Evolutionary conservation across 495 filamentous ascomycete species (phyloP).

Genomic region (Elaphomyces granulatus): DNA sequence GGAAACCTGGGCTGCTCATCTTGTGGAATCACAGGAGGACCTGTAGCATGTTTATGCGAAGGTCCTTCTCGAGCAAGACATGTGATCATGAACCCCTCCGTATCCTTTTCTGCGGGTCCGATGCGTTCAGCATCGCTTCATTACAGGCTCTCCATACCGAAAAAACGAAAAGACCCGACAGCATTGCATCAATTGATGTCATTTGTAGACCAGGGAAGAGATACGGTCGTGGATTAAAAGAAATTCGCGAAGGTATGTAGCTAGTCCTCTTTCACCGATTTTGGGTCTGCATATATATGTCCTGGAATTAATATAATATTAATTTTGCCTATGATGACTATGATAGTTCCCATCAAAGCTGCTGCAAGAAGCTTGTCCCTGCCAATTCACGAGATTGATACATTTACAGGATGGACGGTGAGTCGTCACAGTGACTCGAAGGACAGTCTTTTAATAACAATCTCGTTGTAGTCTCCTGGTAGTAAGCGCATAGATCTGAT

Average conservation of each 20-base stretch:
- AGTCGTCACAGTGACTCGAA: slow-evolving; percentile 3
- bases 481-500: slow-evolving; percentile 72
- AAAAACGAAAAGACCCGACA: slow-evolving; percentile 32
- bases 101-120: slow-evolving; percentile 94
- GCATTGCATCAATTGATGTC: slow-evolving; percentile 75
- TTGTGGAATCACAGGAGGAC: too few species aligned
- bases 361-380: slow-evolving; percentile 48
- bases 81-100: slow-evolving; percentile 57
- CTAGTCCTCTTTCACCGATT: slow-evolving; percentile 1
- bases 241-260: slow-evolving; percentile 50
- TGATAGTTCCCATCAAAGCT: slow-evolving; percentile 56
- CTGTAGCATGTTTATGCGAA: slow-evolving; percentile 8
- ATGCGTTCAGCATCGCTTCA: slow-evolving; percentile 75
- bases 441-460: slow-evolving; percentile 5
- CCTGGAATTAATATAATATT: slow-evolving; percentile 2
- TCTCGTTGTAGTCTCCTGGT: too few species aligned
- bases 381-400: slow-evolving; percentile 57
- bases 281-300: slow-evolving; percentile 3
- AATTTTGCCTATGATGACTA: not conserved
- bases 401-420: slow-evolving; percentile 72
- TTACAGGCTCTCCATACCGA: slow-evolving; percentile 55
- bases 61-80: slow-evolving; percentile 21
- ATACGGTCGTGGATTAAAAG: slow-evolving; percentile 57
- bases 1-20: too few species aligned
- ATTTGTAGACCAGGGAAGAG: slow-evolving; percentile 66